Evolutionary conservation across 192 early-diverging fungal genomes (phyloP).

Genomic region (Mortierella claussenii): DNA sequence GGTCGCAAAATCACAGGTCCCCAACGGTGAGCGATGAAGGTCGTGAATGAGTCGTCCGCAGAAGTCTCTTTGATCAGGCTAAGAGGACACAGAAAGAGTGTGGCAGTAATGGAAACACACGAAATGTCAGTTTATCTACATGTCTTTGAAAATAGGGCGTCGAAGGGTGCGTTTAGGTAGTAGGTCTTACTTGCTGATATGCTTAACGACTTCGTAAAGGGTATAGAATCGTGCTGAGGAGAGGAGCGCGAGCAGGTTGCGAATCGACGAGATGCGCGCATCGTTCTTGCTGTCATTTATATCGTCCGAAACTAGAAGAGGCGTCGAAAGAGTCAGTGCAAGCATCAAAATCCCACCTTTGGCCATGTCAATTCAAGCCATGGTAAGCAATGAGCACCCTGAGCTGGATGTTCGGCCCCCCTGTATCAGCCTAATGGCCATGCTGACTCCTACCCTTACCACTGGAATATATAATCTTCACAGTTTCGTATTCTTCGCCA

Average conservation of each 20-base stretch:
- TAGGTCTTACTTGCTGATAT: slow-evolving; percentile 49
- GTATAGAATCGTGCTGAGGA: slow-evolving; percentile 59
- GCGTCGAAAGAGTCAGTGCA: neutral
- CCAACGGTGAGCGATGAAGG: slow-evolving; percentile 55
- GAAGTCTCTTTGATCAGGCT: slow-evolving; percentile 42
- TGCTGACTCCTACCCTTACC: slow-evolving; percentile 51
- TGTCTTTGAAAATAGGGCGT: too few relatives aligned
- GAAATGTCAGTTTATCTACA: too few relatives aligned
- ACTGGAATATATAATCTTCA: slow-evolving; percentile 70
- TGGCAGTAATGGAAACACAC: neutral
- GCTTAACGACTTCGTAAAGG: slow-evolving; percentile 53
- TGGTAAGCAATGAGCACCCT: too few relatives aligned
- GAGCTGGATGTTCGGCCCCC: too few relatives aligned
- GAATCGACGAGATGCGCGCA: slow-evolving; percentile 54
- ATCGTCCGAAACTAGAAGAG: slow-evolving; percentile 35
- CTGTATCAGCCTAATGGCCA: too few relatives aligned
- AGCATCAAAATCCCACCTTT: neutral
- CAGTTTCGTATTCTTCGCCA: slow-evolving; percentile 75
- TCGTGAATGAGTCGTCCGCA: slow-evolving; percentile 41
- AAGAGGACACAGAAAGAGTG: neutral
- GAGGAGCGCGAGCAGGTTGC: slow-evolving; percentile 58
- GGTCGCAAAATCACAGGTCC: slow-evolving; percentile 62
- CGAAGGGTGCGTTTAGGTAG: too few relatives aligned
- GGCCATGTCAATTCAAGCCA: too few relatives aligned
- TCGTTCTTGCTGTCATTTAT: slow-evolving; percentile 40